Percentiles rank a stretch among this genome's conserved stretches.
Conservation (phyloP, 1,284 basidiomycete species). For the Clitocybe nebularis region DNA sequence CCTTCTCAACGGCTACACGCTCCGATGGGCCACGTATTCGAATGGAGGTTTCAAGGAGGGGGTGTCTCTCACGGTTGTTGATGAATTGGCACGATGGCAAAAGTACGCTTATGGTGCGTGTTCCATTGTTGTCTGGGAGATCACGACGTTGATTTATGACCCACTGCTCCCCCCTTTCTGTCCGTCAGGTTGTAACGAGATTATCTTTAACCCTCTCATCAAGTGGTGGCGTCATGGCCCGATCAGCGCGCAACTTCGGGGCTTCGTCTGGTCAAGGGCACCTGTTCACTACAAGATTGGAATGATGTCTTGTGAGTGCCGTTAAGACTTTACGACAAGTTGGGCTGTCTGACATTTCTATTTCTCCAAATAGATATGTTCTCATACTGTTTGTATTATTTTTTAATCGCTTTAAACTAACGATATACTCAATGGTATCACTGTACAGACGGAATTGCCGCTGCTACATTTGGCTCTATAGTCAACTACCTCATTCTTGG, state of each 20-base stretch:
- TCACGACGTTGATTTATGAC: neutral
- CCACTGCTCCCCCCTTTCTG: slow-evolving; percentile 1
- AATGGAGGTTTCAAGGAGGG: slow-evolving; percentile 84
- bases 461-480: slow-evolving; percentile 58
- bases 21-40: slow-evolving; percentile 83
- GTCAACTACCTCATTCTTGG: slow-evolving; percentile 75
- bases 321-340: too few relatives aligned
- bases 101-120: slow-evolving; percentile 61
- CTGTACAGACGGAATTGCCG: slow-evolving; percentile 66
- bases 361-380: slow-evolving; percentile 61
- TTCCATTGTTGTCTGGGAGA: slow-evolving; percentile 1
- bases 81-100: slow-evolving; percentile 82
- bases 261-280: slow-evolving; percentile 73
- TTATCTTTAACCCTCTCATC: slow-evolving; percentile 75
- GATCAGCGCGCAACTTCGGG: slow-evolving; percentile 68
- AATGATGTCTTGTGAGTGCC: slow-evolving; percentile 68
- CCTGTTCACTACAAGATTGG: slow-evolving; percentile 82
- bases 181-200: slow-evolving; percentile 57
- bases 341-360: too few relatives aligned
- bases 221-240: slow-evolving; percentile 73
- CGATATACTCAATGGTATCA: slow-evolving; percentile 3
- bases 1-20: slow-evolving; percentile 63
- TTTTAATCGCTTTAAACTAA: slow-evolving; percentile 2
- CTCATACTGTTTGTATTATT: slow-evolving; percentile 56
- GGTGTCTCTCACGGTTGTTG: slow-evolving; percentile 79